Base-by-base conservation (phyloP, 129 eudicot genomes). In the Oenanthe sinensis region DNA sequence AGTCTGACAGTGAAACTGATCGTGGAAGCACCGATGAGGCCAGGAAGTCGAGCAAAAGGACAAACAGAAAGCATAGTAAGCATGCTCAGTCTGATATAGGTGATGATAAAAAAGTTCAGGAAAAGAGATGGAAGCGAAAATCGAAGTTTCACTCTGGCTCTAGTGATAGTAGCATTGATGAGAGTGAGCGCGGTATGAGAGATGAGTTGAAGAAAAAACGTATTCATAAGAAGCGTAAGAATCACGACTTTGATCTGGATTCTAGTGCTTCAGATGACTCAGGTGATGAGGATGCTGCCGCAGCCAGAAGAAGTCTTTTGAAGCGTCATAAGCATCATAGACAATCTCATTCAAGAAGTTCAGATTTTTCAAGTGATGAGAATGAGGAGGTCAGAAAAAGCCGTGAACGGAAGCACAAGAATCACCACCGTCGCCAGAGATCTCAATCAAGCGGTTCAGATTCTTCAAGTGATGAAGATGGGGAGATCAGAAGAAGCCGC, bases 31-130 rank as follows among this genome's bases (percentile, higher is more conserved):
- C 60, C 45, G 87, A 84, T 5, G 88, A 78, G 13, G 83, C 67
- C 68, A 89, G 84, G 82, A 87, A 80, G 88, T 76, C 83, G 19
- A 85, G 82, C 24, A 94, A 52, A 73, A 88, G 83, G 84, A 54
- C 87, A 63, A 90, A 88, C 89, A 91, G 82, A 84, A 94, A 86
- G 83, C 90, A 79, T 71, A 87, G 81, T 48, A 93, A 80, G 84
- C 95, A 88, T 72, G 37, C 72, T 50, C 87, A 83, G 50, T 80
- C 85, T 4, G 90, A 86, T 33, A 84, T 82, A 10, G 83, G 74
- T 36, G 90, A 91, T 13, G 52, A 76, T 45, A 93, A 91, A 65
- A 89, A 74, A 83, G 83, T 78, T 75, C 87, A 82, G 72, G 90
- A 88, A 6, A 88, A 80, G 86, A 91, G 80, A 83, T 85, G 87